Conservation (phyloP, 768 basidiomycete genomes). For the Infundibulicybe gibba region DNA sequence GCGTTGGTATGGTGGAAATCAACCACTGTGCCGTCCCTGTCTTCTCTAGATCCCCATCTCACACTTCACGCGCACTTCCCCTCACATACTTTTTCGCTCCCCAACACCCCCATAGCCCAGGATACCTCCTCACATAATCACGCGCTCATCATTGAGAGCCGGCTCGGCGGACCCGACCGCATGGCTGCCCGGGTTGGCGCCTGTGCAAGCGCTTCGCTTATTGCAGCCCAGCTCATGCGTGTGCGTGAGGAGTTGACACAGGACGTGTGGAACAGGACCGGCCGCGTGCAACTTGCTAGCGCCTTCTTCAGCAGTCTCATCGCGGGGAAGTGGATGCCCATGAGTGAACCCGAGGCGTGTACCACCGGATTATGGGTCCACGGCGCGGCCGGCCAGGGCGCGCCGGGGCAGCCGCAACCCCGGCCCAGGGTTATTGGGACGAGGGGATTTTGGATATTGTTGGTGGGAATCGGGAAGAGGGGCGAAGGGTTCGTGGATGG, state of each 20-base stretch:
- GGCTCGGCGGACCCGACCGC: conserved; percentile 73
- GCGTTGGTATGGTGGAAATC: conserved; percentile 89
- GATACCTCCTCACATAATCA: conserved; percentile 82
- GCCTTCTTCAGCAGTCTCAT: conserved; percentile 71
- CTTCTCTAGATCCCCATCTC: conserved; percentile 67
- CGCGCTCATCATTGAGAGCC: conserved; percentile 69
- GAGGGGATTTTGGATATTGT: conserved; percentile 75
- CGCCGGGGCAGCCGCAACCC: conserved; percentile 8
- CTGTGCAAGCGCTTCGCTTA: conserved; percentile 63
- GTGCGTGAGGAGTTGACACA: conserved; percentile 76
- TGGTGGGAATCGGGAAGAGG: conserved; percentile 73
- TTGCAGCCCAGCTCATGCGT: conserved; percentile 73
- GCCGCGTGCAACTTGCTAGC: conserved; percentile 73
- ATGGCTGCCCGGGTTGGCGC: conserved; percentile 78
- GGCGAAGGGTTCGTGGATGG: conserved; percentile 69
- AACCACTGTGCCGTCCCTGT: conserved; percentile 67
- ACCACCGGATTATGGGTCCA: conserved; percentile 80
- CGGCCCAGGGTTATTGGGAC: conserved; percentile 66
- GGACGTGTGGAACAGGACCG: conserved; percentile 78
- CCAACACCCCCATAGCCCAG: conserved; percentile 72
- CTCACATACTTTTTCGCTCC: conserved; percentile 62
- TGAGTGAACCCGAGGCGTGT: conserved; percentile 75
- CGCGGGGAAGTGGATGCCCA: conserved; percentile 65
- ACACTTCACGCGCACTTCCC: conserved; percentile 69
- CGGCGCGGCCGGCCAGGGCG: conserved; percentile 28